Percentiles rank a stretch among this genome's conserved stretches.
These are phyloP conservation scores for Aristolochia contorta DNA, from an alignment of 164 flowering plant species.

Conservation along the genomic window DNA sequence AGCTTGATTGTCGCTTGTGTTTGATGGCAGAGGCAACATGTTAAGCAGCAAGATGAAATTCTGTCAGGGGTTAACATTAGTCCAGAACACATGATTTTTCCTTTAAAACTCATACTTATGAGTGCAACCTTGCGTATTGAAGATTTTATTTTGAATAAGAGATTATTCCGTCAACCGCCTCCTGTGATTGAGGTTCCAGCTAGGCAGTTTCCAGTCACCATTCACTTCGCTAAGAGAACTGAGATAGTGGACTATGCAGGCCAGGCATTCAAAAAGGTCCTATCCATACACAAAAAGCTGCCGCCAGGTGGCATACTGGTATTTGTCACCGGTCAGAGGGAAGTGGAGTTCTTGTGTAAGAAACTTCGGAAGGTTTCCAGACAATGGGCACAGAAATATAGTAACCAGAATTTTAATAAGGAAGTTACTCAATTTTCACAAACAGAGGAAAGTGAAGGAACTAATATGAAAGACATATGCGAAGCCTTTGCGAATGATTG, in stretches of 20 bases:
- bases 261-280: slow-evolving; percentile 80
- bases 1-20: background rate
- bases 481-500: slow-evolving; percentile 62
- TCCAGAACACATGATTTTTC: slow-evolving; percentile 40
- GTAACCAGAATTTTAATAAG: slow-evolving; percentile 11
- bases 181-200: slow-evolving; percentile 86
- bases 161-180: slow-evolving; percentile 56
- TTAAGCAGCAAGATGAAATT: slow-evolving; percentile 47
- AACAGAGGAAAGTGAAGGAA: slow-evolving; percentile 23
- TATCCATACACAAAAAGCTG: slow-evolving; percentile 78
- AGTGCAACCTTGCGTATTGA: slow-evolving; percentile 95
- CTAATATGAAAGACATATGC: slow-evolving; percentile 48
- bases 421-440: slow-evolving; percentile 10
- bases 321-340: slow-evolving; percentile 95
- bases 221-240: slow-evolving; percentile 78
- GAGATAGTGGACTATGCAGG: slow-evolving; percentile 79
- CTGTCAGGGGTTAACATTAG: slow-evolving; percentile 35
- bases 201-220: slow-evolving; percentile 72
- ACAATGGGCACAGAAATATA: slow-evolving; percentile 16
- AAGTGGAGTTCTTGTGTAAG: slow-evolving; percentile 72
- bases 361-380: slow-evolving; percentile 68
- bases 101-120: slow-evolving; percentile 80
- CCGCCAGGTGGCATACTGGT: slow-evolving; percentile 95
- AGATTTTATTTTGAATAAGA: slow-evolving; percentile 61
- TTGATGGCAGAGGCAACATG: slow-evolving; percentile 35